phyloP scores from a whole-genome alignment of 345 rosid genomes.

The Populus deltoides region DNA sequence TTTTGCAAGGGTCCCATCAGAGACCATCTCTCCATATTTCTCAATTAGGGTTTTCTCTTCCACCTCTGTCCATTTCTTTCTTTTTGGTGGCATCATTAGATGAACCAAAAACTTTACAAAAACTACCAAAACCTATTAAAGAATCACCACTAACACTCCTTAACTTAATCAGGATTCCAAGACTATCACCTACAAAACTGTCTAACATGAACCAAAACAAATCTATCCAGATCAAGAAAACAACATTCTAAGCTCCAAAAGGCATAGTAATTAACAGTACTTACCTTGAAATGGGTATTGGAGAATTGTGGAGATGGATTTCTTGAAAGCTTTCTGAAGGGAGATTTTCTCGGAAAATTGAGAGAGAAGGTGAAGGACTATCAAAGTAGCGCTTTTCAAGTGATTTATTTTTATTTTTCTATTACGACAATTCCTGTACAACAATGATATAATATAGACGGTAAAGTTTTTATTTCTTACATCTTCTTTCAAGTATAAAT shows the following conservation, averaged over 20 bases:
- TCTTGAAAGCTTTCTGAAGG: background rate
- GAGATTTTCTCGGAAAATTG: conserved; percentile 19
- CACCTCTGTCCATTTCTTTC: conserved; percentile 80
- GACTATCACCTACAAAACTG: background rate
- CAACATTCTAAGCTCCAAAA: conserved; percentile 13
- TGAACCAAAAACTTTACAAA: background rate
- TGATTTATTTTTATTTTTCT: too few relatives aligned
- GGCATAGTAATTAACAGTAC: background rate
- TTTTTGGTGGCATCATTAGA: conserved; percentile 50
- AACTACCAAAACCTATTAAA: background rate
- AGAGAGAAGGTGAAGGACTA: conserved; percentile 22
- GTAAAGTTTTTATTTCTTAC: background rate
- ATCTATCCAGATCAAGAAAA: conserved; percentile 21
- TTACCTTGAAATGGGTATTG: background rate
- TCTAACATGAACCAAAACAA: conserved; percentile 21
- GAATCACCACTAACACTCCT: background rate
- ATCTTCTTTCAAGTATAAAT: background rate
- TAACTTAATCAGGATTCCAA: background rate
- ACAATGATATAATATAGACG: background rate
- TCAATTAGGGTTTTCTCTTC: conserved; percentile 78
- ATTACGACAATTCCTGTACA: background rate
- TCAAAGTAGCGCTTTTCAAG: background rate
- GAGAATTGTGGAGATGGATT: background rate
- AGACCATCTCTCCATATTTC: conserved; percentile 61
- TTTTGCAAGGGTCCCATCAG: conserved; percentile 64